Evolutionary conservation across 495 filamentous ascomycete genomes (phyloP), one percentile per base, ranked within the genome.

Genomic region (Tuber umbilicatum): DNA sequence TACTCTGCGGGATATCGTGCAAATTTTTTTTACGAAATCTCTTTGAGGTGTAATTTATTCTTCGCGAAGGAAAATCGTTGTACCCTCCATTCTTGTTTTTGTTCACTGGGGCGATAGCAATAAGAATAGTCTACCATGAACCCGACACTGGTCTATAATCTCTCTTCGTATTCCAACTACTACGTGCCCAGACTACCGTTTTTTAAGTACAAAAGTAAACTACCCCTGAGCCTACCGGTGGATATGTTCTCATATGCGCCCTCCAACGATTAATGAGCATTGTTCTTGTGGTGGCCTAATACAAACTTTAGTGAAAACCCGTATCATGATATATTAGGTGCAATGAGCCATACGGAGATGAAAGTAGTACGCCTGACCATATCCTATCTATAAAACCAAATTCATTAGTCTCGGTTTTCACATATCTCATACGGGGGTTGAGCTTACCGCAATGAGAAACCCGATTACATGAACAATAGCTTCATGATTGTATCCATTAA

Each of bases 311-410:
- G 84, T 83, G 60, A 9, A 77, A 71, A 31, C 31, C 68, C 3
- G 38, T 38, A 70, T 50, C 21, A 31, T 68, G 38, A 73, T 42
- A 37, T 27, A n/a, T 41, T 19, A 4, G 5, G 16, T 68, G 38
- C 19, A 39, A 77, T 67, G 73, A 78, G 73, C 88, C 93, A 84
- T 90, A 99, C 95, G 93, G 79, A 98, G 89, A 86, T 99, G 96
- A 92, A 96, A 98, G 88, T 99, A 98, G 90, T 99, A 99, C 85
- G 95, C 91, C 86, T 97, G 91, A 77, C 91, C 91, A 86, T 99
- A 99, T 79, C 94, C 94, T 75, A 97, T 80, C 79, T 81, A 35
- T 27, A 60, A 55, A 37, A 71, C 45, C 71, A 68, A 21, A 43
- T 45, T 31, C 21, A 74, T 79, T 9, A 79, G 76, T 77, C 69